Base-by-base conservation (phyloP, 306 rosid genomes). In the Cicer bijugum region DNA sequence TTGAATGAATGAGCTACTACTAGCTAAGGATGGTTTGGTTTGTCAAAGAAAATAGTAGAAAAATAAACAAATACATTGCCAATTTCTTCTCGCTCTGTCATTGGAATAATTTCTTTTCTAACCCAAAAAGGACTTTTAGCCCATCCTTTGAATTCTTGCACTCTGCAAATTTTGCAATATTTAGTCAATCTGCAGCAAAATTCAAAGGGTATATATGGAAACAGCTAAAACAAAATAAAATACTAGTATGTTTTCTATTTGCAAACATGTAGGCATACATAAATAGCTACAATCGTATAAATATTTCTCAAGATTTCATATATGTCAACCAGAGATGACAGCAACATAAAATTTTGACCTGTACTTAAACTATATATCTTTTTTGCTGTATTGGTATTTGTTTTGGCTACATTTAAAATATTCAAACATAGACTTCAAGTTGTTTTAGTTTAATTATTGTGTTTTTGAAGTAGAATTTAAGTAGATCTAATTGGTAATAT, bases 81-180 rank as follows among this genome's bases (percentile, higher is more conserved):
- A 42, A 15, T 17, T 53, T 72, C 9, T 51, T 43, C 66, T 63
- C 50, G 11, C 35, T 55, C 43, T 81, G 75, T 12, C 75, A 81
- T 76, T 65, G 12, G 51, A 71, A 63, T 47, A 76, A 76, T 67
- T 56, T 63, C 1, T 9, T 63, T 55, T 37, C 39, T 38, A 70
- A 33, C 47, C 73, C 15, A 70, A 69, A 71, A 70, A 19, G 39
- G 7, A 64, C 64, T 12, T 70, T 8, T 75, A 38, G 51, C 70
- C 64, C 81, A 70, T 75, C 20, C 74, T 57, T 64, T 76, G 10
- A 63, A 64, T 35, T 64, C 69, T 63, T 63, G 75, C 69, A 70
- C 64, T 14, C 64, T 71, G 65, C 43, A 45, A 20, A 12, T 7
- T 46, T 63, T 64, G 64, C 69, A 44, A 33, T 39, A 74, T 75